Percentiles rank a stretch among this genome's conserved stretches.
Conservation (phyloP, 805 yeast genomes). For the Cyberlindnera veronae region DNA sequence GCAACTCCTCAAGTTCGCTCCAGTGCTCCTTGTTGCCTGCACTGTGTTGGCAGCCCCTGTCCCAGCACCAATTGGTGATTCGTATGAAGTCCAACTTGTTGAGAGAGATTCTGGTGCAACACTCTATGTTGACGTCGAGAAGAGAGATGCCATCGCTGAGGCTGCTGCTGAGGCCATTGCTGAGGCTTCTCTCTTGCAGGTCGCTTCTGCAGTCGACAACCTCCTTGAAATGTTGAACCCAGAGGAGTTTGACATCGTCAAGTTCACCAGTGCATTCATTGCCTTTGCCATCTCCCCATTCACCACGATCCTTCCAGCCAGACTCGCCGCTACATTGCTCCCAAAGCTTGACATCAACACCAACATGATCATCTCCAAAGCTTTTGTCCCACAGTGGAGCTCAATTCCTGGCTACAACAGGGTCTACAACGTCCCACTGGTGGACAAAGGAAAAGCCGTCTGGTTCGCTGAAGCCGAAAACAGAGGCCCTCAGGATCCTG, state of each 20-base stretch:
- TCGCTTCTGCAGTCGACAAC: background rate
- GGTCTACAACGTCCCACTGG: constrained; percentile 3
- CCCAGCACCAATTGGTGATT: background rate
- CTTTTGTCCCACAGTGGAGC: constrained; percentile 3
- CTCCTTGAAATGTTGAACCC: constrained; percentile 3
- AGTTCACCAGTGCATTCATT: constrained; percentile 7
- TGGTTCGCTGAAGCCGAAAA: constrained; percentile 29
- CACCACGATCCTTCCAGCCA: constrained; percentile 5
- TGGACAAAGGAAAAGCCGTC: constrained; percentile 1
- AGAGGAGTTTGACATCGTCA: constrained; percentile 6
- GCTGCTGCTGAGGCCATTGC: constrained; percentile 2
- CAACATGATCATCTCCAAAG: constrained; percentile 7
- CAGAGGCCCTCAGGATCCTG: constrained; percentile 17
- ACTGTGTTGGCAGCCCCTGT: background rate
- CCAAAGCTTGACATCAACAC: constrained; percentile 4
- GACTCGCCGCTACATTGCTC: constrained; percentile 2
- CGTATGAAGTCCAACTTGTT: constrained; percentile 1
- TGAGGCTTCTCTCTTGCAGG: background rate
- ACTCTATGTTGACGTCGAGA: background rate
- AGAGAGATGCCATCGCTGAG: constrained; percentile 6
- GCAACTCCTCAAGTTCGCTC: background rate
- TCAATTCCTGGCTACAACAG: constrained; percentile 5
- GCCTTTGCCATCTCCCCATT: constrained; percentile 4
- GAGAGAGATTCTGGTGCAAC: constrained; percentile 1
- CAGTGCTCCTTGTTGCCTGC: background rate